Percentiles rank a stretch among this genome's conserved stretches.
These are phyloP conservation scores for Hydrangea macrophylla DNA, from an alignment of 148 eudicot genomes.

Conservation along the genomic window DNA sequence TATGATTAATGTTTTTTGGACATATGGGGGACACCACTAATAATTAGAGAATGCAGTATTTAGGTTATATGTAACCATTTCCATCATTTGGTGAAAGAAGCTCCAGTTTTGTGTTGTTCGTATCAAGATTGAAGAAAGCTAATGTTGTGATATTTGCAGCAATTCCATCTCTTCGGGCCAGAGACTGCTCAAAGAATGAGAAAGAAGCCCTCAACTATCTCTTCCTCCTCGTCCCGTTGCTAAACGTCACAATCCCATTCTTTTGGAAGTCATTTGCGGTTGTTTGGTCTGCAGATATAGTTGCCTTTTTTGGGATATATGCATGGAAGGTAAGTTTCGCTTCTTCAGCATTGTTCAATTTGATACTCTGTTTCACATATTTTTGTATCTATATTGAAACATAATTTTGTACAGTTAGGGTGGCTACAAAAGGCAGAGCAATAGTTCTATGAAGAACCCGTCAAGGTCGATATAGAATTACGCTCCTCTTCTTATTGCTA, in stretches of 20 bases:
- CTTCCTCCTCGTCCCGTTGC: conserved; percentile 72
- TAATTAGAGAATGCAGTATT: too few relatives aligned
- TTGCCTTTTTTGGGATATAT: conserved; percentile 83
- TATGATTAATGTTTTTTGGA: too few relatives aligned
- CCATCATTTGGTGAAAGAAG: conserved; percentile 8
- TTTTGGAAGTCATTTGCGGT: conserved; percentile 91
- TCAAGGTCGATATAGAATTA: too few relatives aligned
- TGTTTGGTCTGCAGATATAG: conserved; percentile 93
- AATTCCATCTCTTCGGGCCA: conserved; percentile 93
- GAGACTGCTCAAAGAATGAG: conserved; percentile 92
- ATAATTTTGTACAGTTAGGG: conserved; percentile 44
- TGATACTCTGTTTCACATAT: background rate
- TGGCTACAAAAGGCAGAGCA: conserved; percentile 68
- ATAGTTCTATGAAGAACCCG: background rate
- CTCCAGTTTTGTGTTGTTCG: conserved; percentile 2
- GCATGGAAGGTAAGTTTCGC: conserved; percentile 79
- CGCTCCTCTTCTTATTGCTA: background rate
- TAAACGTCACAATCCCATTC: conserved; percentile 85
- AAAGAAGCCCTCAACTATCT: conserved; percentile 98
- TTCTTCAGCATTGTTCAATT: background rate
- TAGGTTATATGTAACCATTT: too few relatives aligned
- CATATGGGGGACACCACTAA: too few relatives aligned
- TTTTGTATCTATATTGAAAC: background rate
- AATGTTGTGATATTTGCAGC: conserved; percentile 41
- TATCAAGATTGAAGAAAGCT: background rate